Percentiles rank a stretch among this genome's conserved stretches.
These are phyloP conservation scores for Trichoderma harzianum DNA, from an alignment of 2,329 filamentous ascomycete genomes.

Conservation along the genomic window DNA sequence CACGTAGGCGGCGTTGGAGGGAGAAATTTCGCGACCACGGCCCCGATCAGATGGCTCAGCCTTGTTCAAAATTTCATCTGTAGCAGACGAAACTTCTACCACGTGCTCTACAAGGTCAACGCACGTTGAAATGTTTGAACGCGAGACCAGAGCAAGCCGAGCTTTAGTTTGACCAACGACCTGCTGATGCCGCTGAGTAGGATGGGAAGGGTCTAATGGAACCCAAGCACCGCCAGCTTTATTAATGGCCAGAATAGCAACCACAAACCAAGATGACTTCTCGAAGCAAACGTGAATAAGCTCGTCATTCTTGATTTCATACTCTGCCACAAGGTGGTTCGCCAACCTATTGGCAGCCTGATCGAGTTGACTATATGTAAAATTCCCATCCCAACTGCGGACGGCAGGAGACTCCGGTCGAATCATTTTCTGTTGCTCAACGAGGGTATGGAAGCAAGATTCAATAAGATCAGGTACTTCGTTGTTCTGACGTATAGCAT, in stretches of 20 bases:
- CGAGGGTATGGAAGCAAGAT: background rate
- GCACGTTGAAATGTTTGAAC: background rate
- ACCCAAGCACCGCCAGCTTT: slow-evolving; percentile 16
- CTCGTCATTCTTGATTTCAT: background rate
- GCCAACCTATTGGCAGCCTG: slow-evolving; percentile 6
- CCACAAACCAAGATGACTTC: slow-evolving; percentile 13
- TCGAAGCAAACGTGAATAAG: slow-evolving; percentile 16
- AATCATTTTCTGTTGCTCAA: background rate
- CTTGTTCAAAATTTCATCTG: background rate
- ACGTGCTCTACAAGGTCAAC: background rate
- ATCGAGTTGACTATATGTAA: slow-evolving; percentile 5
- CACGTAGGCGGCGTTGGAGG: slow-evolving; percentile 8
- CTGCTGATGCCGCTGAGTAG: slow-evolving; percentile 11
- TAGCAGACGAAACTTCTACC: background rate
- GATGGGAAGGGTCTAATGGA: slow-evolving; percentile 8
- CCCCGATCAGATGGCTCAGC: background rate
- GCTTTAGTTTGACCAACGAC: slow-evolving; percentile 4
- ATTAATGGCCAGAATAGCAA: slow-evolving; percentile 10
- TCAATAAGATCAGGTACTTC: slow-evolving; percentile 1
- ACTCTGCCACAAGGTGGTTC: background rate
- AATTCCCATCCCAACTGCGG: background rate
- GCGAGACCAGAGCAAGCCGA: slow-evolving; percentile 2
- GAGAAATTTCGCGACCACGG: background rate
- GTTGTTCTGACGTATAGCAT: background rate
- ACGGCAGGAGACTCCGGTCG: slow-evolving; percentile 1